Conservation (phyloP, 108 stramenopile genomes). For the Skeletonema grethae region DNA sequence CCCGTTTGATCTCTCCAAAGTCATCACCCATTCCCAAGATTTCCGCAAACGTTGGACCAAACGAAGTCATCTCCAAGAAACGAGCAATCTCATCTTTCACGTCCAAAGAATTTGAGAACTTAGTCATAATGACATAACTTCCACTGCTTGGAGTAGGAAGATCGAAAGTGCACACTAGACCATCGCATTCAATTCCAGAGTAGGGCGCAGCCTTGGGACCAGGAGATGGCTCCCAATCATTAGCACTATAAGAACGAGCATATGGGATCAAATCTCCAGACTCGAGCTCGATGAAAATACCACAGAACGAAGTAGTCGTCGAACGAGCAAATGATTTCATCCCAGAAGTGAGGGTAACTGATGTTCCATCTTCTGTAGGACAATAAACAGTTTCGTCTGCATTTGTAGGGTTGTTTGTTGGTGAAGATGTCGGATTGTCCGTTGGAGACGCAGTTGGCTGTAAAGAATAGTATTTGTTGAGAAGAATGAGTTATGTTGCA, state of each 20-base stretch:
- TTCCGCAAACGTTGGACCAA: constrained; percentile 48
- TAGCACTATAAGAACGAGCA: constrained; percentile 68
- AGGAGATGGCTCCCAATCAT: constrained; percentile 59
- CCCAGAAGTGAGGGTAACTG: constrained; percentile 1
- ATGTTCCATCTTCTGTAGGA: background rate
- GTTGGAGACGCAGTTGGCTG: constrained; percentile 3
- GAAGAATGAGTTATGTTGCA: background rate
- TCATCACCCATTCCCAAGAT: constrained; percentile 29
- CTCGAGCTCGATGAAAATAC: constrained; percentile 18
- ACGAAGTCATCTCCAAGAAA: constrained; percentile 66
- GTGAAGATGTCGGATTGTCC: constrained; percentile 6
- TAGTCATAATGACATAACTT: constrained; percentile 28
- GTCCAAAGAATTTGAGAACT: background rate
- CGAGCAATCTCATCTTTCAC: constrained; percentile 41
- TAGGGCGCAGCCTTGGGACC: constrained; percentile 36
- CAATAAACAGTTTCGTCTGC: background rate
- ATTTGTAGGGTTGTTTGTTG: background rate
- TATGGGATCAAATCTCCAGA: constrained; percentile 49
- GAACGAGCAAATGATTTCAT: constrained; percentile 1
- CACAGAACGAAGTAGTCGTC: constrained; percentile 21
- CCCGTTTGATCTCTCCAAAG: constrained; percentile 20
- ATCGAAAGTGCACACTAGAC: background rate
- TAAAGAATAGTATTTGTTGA: background rate
- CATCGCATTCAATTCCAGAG: constrained; percentile 6
- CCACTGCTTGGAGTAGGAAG: constrained; percentile 11